A percentile compares a stretch with the other conserved stretches of the same genome.
Conservation (phyloP, 2,329 filamentous ascomycete species). For the Atkinsonella texensis region DNA sequence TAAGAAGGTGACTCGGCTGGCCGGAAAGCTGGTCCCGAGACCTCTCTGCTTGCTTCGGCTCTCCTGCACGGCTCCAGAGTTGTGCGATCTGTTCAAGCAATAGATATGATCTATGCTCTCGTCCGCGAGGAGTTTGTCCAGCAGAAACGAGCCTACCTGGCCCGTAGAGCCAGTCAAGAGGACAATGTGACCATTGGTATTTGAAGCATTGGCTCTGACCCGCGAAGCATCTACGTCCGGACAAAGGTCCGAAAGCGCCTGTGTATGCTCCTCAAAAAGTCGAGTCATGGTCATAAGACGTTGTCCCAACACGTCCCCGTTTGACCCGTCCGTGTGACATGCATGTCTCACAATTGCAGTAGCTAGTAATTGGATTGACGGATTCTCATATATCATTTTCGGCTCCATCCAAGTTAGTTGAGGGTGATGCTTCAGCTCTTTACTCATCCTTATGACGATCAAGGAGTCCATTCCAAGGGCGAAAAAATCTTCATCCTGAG, state of each 20-base stretch:
- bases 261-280: neutral
- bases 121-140: conserved; percentile 3
- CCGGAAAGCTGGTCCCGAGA: neutral
- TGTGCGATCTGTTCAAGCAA: conserved; percentile 5
- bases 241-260: neutral
- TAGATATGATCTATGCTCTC: neutral
- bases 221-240: neutral
- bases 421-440: neutral
- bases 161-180: conserved; percentile 8
- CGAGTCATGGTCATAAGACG: neutral
- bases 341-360: neutral
- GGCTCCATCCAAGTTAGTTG: neutral
- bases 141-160: conserved; percentile 5
- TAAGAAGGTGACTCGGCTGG: conserved; percentile 3
- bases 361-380: neutral
- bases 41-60: neutral
- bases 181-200: neutral
- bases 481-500: conserved; percentile 5
- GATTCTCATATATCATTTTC: neutral
- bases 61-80: neutral
- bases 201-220: neutral
- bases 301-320: neutral
- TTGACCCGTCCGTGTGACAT: neutral
- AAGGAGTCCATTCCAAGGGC: conserved; percentile 7
- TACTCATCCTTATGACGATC: neutral